Evolutionary conservation across 805 yeast genomes (phyloP), one percentile per base, ranked within the genome.

Genomic region (Pichia paraexigua): DNA sequence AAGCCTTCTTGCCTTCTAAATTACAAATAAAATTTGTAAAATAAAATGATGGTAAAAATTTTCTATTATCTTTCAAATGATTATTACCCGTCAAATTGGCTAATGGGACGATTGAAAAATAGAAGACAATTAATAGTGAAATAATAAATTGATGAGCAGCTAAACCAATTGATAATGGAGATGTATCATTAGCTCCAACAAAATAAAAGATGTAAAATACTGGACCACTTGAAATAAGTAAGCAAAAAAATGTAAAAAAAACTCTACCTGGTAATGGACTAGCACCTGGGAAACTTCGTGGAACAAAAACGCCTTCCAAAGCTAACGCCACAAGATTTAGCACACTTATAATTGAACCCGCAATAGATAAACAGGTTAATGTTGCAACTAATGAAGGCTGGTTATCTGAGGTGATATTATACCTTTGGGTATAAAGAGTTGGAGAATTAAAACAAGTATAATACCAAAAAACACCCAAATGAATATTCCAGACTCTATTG

Each of bases 401-500:
- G 61, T 79, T 83, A 59, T 85, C 76, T 45, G 72, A 56, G 8
- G 71, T 62, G 41, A 78, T 80, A 47, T 70, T 70, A 60, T 84
- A 85, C 49, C 77, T 68, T 40, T 68, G 67, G 0, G 89, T 83
- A 63, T 84, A 87, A 28, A 87, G 69, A 0, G 86, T 76, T 1
- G 87, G 82, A 0, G 90, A 72, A 62, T 87, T 85, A 62, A 76
- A 77, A 43, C 83, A 64, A 0, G 90, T 84, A 61, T 81, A 87
- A 52, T 80, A 78, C 96, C 96, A 87, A 64, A 85, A 87, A 35
- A 81, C 71, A 1, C 87, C 73, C 41, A 82, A 70, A 61, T 87
- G 96, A 47, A 87, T 77, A 49, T 85, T 81, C 91, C 92, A 85
- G 49, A 85, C 79, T 51, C 96, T 70, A 64, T 83, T 85, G 67